phyloP scores from a whole-genome alignment of 2,329 filamentous ascomycete genomes.

The Cladosporium austrohemisphaericum region DNA sequence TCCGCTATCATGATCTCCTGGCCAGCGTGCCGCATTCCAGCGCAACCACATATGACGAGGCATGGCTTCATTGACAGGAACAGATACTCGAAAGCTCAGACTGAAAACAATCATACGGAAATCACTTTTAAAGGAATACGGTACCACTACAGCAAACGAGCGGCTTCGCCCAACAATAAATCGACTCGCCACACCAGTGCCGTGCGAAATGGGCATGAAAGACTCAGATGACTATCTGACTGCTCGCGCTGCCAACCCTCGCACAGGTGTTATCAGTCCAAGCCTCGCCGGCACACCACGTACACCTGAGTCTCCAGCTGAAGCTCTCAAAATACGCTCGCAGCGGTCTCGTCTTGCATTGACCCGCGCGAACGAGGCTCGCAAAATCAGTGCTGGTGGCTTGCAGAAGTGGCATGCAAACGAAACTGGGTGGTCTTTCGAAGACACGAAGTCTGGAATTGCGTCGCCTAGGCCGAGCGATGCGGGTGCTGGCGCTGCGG shows the following conservation, averaged over 20 bases:
- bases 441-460: slow-evolving; percentile 11
- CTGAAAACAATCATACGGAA: slow-evolving; percentile 15
- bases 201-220: slow-evolving; percentile 29
- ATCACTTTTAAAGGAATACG: slow-evolving; percentile 19
- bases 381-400: slow-evolving; percentile 24
- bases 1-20: neutral
- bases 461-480: slow-evolving; percentile 18
- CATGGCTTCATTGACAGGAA: neutral
- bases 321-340: slow-evolving; percentile 22
- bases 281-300: slow-evolving; percentile 24
- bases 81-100: slow-evolving; percentile 17
- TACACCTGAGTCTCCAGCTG: slow-evolving; percentile 29
- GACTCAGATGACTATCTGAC: slow-evolving; percentile 37
- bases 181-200: slow-evolving; percentile 3
- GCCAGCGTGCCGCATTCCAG: slow-evolving; percentile 14
- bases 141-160: neutral
- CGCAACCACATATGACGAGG: neutral
- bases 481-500: slow-evolving; percentile 13
- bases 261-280: slow-evolving; percentile 33
- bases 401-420: slow-evolving; percentile 17
- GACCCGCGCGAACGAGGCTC: slow-evolving; percentile 25
- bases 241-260: slow-evolving; percentile 32
- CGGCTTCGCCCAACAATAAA: neutral
- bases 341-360: slow-evolving; percentile 18
- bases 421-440: slow-evolving; percentile 22